phyloP scores from a whole-genome alignment of 495 filamentous ascomycete species.

The Extremus antarcticus region DNA sequence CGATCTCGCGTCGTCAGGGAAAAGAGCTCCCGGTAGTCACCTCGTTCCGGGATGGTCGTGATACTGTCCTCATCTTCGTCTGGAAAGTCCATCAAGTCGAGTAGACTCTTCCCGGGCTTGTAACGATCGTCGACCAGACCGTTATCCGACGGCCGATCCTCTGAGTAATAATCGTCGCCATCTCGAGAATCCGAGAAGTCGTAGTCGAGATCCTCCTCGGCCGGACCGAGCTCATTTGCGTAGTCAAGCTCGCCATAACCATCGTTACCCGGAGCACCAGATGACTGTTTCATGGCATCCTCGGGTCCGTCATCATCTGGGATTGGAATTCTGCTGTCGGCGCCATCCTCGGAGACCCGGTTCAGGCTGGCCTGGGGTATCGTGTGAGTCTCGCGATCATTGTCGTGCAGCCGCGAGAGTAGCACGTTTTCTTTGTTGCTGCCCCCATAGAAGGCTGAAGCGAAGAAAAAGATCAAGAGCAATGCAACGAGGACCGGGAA shows the following conservation, averaged over 20 bases:
- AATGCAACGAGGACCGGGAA: background rate
- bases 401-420: background rate
- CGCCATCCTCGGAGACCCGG: background rate
- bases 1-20: slow-evolving; percentile 34
- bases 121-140: background rate
- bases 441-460: background rate
- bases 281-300: background rate
- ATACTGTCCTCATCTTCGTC: background rate
- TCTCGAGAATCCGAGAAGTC: background rate
- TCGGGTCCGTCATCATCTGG: background rate
- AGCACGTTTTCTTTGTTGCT: background rate
- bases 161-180: background rate
- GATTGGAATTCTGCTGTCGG: background rate
- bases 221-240: background rate
- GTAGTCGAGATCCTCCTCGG: background rate
- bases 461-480: background rate
- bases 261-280: background rate
- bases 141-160: too few relatives aligned
- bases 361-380: background rate
- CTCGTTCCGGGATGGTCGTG: background rate
- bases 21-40: slow-evolving; percentile 28
- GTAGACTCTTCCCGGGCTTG: background rate
- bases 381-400: background rate
- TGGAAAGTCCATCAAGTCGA: background rate
- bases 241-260: background rate